A percentile compares a stretch with the other conserved stretches of the same genome.
These are phyloP conservation scores for Histomonas meleagridis DNA, from an alignment of 208 protist genomes.

Conservation along the genomic window DNA sequence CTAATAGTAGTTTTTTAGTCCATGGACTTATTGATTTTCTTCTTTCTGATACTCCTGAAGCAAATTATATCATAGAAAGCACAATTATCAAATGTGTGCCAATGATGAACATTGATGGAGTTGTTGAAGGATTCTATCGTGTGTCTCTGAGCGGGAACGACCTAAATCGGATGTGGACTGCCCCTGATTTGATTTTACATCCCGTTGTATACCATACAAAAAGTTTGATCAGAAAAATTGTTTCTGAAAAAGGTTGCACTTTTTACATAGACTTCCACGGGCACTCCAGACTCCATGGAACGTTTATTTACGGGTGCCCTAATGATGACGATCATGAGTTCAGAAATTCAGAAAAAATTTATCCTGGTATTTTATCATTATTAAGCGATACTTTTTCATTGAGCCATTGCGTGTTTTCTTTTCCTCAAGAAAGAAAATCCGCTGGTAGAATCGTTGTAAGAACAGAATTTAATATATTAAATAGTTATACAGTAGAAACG, in stretches of 20 bases:
- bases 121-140: conserved; percentile 87
- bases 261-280: neutral
- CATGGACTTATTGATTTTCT: conserved; percentile 56
- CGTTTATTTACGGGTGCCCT: neutral
- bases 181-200: conserved; percentile 38
- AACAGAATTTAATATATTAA: neutral
- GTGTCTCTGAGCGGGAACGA: conserved; percentile 76
- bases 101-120: conserved; percentile 92
- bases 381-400: neutral
- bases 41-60: neutral
- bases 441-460: neutral
- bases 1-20: conserved; percentile 79
- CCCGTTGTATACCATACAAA: conserved; percentile 45
- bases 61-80: neutral
- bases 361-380: neutral
- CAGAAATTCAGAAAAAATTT: neutral
- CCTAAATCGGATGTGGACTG: conserved; percentile 79
- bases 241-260: neutral
- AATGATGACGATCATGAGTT: neutral
- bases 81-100: conserved; percentile 57
- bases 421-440: neutral
- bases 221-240: neutral
- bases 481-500: conserved; percentile 3
- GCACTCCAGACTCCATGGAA: neutral
- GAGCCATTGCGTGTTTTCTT: neutral